Conservation (phyloP, 352 stramenopile species). For the Saprolegnia diclina region DNA sequence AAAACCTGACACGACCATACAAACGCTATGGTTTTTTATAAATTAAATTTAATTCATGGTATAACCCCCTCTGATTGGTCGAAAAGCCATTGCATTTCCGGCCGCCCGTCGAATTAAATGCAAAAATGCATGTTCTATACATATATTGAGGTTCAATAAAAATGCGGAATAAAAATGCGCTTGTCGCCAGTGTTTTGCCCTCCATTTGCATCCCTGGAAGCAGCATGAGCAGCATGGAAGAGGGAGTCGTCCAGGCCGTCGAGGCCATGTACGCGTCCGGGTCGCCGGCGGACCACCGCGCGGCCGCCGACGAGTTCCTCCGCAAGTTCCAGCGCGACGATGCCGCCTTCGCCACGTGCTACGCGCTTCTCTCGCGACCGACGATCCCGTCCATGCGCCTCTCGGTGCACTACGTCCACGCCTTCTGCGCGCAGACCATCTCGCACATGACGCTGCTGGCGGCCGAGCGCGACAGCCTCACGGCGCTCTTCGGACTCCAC, state of each 20-base stretch:
- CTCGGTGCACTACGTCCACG: constrained; percentile 6
- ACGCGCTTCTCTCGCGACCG: constrained; percentile 41
- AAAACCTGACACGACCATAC: no score
- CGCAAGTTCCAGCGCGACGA: constrained; percentile 73
- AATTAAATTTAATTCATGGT: no score
- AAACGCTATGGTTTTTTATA: no score
- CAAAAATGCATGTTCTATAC: not conserved
- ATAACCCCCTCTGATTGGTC: not conserved
- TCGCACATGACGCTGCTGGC: constrained; percentile 15
- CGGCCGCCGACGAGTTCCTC: constrained; percentile 61
- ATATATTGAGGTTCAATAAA: not conserved
- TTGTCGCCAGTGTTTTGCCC: not conserved
- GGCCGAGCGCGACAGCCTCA: not conserved
- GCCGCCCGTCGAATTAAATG: not conserved
- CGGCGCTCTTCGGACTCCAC: constrained; percentile 22
- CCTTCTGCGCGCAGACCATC: constrained; percentile 16
- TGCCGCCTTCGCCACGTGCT: constrained; percentile 70
- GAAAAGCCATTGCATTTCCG: not conserved
- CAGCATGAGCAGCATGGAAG: constrained; percentile 10
- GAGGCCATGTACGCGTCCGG: constrained; percentile 21
- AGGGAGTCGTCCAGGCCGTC: constrained; percentile 23
- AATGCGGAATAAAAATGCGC: not conserved
- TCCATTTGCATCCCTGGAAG: not conserved
- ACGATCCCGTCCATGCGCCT: constrained; percentile 13
- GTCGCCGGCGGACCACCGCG: constrained; percentile 1